Percentiles rank a stretch among this genome's conserved stretches.
Evolutionary conservation across 2,329 filamentous ascomycete genomes (phyloP).

Genomic region (Ceratocystis huliohia): DNA sequence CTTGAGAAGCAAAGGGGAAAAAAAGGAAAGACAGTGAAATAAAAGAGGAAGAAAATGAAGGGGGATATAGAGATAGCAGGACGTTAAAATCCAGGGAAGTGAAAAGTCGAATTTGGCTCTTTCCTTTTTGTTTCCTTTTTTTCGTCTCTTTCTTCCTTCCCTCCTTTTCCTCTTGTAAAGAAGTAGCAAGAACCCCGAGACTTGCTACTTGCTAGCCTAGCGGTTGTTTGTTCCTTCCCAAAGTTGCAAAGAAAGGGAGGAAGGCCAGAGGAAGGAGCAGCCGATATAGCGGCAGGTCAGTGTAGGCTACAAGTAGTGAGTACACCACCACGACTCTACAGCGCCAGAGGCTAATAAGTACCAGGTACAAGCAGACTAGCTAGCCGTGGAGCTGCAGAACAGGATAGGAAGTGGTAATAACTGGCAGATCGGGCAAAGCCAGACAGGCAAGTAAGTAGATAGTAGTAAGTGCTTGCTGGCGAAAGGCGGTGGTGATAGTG

Average conservation of each 20-base stretch:
- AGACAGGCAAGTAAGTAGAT: no score
- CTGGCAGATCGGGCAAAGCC: neutral
- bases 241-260: neutral
- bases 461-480: no score
- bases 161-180: neutral
- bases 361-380: neutral
- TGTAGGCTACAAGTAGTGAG: no score
- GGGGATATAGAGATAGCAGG: neutral
- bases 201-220: neutral
- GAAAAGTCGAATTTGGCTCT: neutral
- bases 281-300: neutral
- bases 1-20: neutral
- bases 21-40: neutral
- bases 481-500: no score
- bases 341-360: neutral
- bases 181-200: conserved; percentile 4
- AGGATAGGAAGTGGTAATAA: neutral
- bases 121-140: neutral
- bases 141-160: neutral
- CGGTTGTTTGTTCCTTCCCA: neutral
- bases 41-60: neutral
- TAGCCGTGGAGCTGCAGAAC: neutral
- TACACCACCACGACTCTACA: no score
- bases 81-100: neutral
- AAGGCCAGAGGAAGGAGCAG: neutral